Base-by-base conservation (phyloP, 1,284 basidiomycete species). In the Cutaneotrichosporon sp. region DNA sequence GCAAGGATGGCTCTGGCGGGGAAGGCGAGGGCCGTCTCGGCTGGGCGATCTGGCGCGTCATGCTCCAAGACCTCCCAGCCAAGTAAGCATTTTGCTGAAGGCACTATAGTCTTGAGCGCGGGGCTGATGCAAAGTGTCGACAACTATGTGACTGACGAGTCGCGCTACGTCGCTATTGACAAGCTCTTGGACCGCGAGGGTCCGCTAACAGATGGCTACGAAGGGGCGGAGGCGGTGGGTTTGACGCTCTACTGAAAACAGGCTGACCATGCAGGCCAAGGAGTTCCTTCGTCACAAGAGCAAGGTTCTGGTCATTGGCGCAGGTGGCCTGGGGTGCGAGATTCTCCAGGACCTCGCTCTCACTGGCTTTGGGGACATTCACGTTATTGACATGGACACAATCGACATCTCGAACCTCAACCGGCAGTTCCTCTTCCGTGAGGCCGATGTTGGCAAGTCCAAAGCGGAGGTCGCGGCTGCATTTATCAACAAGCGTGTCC, bases 341-440 rank as follows among this genome's bases (percentile, higher is more conserved):
- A 94, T 96, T 65, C 80, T 96, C 32, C 87, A 90, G 59, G 93
- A 96, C 75, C 82, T 96, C 45, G 91, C 92, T 22, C 76, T 97
- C 60, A 71, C 89, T 48, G 96, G 96, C 19, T 98, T 98, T 82
- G 88, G 87, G 70, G 87, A 98, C 68, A 96, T 98, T 59, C 90
- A 98, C 78, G 92, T 99, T 62, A 98, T 99, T 70, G 96, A 99
- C 79, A 98, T 99, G 94, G 96, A 99, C 78, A 97, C 94, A 5
- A 99, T 98, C 72, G 96, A 99, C 74, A 90, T 98, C 65, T 96
- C 91, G 66, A 99, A 99, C 70, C 80, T 99, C 62, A 99, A 99
- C 75, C 83, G 96, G 41, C 96, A 99, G 75, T 99, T 98, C 74
- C 79, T 99, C 39, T 99, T 99, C 78, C 82, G 94, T 7, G 75